phyloP scores from a whole-genome alignment of 1,284 basidiomycete genomes.

The Mycena sp. region DNA sequence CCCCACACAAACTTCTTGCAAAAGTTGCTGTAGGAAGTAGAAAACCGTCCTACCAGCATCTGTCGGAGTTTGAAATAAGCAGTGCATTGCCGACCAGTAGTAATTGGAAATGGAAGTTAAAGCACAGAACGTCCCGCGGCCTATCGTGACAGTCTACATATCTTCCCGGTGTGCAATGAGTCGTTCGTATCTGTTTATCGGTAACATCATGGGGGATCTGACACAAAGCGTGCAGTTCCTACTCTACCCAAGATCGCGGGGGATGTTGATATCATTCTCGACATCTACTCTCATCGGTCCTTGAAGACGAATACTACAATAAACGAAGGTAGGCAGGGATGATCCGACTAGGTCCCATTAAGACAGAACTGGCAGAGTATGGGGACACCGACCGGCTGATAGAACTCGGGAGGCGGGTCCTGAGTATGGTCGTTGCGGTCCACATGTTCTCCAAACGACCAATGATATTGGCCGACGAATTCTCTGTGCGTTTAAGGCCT shows the following conservation, averaged over 20 bases:
- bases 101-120: no score
- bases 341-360: no score
- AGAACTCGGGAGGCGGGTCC: slow-evolving; percentile 54
- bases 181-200: slow-evolving; percentile 3
- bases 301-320: slow-evolving; percentile 33
- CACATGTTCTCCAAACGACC: slow-evolving; percentile 55
- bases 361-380: no score
- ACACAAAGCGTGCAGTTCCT: slow-evolving; percentile 25
- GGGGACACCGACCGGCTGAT: slow-evolving; percentile 59
- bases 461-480: slow-evolving; percentile 46
- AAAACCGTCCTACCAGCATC: no score
- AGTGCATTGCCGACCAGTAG: no score
- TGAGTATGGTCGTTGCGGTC: slow-evolving; percentile 54
- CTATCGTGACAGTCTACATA: no score
- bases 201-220: background rate
- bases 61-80: no score
- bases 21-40: no score
- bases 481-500: slow-evolving; percentile 47
- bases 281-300: slow-evolving; percentile 58
- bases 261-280: slow-evolving; percentile 59
- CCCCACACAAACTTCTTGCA: no score
- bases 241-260: slow-evolving; percentile 58
- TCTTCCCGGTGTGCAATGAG: background rate
- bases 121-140: no score
- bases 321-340: no score